Conservation (phyloP, 2,329 filamentous ascomycete genomes). For the Diaporthe aspalathi region DNA sequence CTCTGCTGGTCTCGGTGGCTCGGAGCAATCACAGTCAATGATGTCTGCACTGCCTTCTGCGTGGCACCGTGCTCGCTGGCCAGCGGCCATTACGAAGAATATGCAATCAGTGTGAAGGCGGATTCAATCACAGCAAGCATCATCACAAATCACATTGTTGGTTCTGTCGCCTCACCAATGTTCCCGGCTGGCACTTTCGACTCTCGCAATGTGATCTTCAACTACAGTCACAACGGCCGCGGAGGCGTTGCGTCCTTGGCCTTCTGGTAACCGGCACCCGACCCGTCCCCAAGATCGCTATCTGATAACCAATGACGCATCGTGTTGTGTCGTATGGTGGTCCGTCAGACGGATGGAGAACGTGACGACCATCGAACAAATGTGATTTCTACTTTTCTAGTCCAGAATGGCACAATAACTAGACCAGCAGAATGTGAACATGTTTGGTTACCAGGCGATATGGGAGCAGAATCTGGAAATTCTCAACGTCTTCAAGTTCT, state of each 20-base stretch:
- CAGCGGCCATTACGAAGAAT: slow-evolving; percentile 28
- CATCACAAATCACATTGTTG: slow-evolving; percentile 49
- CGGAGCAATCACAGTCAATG: slow-evolving; percentile 48
- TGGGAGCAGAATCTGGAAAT: slow-evolving; percentile 60
- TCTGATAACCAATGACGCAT: slow-evolving; percentile 58
- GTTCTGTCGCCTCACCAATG: slow-evolving; percentile 41
- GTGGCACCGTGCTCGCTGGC: slow-evolving; percentile 55
- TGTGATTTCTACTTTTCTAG: slow-evolving; percentile 53
- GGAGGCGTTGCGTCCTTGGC: slow-evolving; percentile 48
- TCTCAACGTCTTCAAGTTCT: slow-evolving; percentile 57
- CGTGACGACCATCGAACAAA: slow-evolving; percentile 57
- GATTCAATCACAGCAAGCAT: slow-evolving; percentile 51
- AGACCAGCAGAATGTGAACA: slow-evolving; percentile 62
- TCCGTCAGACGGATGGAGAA: slow-evolving; percentile 61
- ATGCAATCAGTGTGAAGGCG: slow-evolving; percentile 41
- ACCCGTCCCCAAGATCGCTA: slow-evolving; percentile 59
- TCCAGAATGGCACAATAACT: slow-evolving; percentile 61
- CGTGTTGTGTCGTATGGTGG: slow-evolving; percentile 59
- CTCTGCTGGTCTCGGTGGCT: slow-evolving; percentile 35
- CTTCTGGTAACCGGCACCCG: slow-evolving; percentile 54
- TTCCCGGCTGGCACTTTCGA: slow-evolving; percentile 47
- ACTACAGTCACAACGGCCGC: slow-evolving; percentile 49
- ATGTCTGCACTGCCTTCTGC: slow-evolving; percentile 56
- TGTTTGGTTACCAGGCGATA: slow-evolving; percentile 63
- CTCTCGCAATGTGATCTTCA: slow-evolving; percentile 52